phyloP scores from a whole-genome alignment of 2,329 filamentous ascomycete species.

The Xylariaceae sp. region DNA sequence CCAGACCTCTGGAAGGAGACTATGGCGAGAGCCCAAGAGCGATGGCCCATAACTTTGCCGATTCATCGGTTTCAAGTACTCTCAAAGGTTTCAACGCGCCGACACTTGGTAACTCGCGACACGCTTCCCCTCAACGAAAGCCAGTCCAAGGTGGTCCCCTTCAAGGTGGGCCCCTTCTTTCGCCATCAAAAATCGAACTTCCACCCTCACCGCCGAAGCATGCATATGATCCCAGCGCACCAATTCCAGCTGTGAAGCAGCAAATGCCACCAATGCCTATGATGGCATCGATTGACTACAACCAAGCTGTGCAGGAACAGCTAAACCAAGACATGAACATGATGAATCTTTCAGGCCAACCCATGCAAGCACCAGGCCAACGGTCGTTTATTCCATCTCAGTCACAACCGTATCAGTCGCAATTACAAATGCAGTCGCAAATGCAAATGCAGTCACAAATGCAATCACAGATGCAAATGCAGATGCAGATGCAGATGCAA shows the following conservation, averaged over 20 bases:
- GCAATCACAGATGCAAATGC: too few species aligned
- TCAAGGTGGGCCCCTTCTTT: conserved; percentile 32
- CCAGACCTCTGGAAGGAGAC: conserved; percentile 48
- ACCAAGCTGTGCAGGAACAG: conserved; percentile 56
- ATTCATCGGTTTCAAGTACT: conserved; percentile 46
- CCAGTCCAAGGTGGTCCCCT: conserved; percentile 36
- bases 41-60: conserved; percentile 39
- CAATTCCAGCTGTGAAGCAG: conserved; percentile 38
- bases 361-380: conserved; percentile 20
- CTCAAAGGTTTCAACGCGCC: conserved; percentile 46
- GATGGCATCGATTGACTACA: conserved; percentile 54
- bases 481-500: conserved; percentile 26
- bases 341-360: conserved; percentile 43
- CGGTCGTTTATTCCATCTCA: conserved; percentile 24
- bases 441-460: too few species aligned
- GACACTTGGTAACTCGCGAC: conserved; percentile 45
- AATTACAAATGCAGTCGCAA: too few species aligned
- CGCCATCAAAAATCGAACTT: conserved; percentile 57
- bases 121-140: conserved; percentile 56
- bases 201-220: conserved; percentile 54
- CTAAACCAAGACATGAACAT: conserved; percentile 58
- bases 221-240: conserved; percentile 40
- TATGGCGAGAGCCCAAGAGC: conserved; percentile 49
- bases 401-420: conserved; percentile 27
- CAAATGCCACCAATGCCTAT: conserved; percentile 44